Percentiles rank a stretch among this genome's conserved stretches.
Evolutionary conservation across 108 stramenopile species (phyloP).

Genomic region (Nitzschia sp.): DNA sequence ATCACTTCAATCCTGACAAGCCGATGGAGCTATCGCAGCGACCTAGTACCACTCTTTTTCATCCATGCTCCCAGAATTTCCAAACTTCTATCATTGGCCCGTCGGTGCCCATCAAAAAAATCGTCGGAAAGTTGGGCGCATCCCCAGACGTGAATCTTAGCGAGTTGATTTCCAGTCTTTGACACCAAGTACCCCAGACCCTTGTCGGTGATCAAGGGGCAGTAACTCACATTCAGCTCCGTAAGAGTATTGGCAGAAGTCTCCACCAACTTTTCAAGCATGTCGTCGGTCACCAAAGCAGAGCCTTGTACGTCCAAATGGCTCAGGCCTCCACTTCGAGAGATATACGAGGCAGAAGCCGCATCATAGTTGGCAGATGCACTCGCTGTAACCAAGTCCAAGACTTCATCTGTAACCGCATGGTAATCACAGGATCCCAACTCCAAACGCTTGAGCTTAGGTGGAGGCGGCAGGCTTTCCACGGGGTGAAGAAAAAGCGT

Average conservation of each 20-base stretch:
- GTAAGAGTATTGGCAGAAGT: conserved; percentile 54
- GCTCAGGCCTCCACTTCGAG: conserved; percentile 38
- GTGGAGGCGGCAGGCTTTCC: conserved; percentile 62
- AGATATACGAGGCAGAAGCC: not conserved
- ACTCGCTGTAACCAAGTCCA: conserved; percentile 50
- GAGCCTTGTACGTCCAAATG: conserved; percentile 50
- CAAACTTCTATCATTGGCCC: conserved; percentile 61
- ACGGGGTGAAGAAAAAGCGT: conserved; percentile 70
- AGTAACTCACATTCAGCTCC: conserved; percentile 76
- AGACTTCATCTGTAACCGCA: conserved; percentile 70
- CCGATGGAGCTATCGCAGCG: conserved; percentile 25
- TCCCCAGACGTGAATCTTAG: conserved; percentile 76
- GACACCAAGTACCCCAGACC: conserved; percentile 82
- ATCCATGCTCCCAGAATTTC: conserved; percentile 85
- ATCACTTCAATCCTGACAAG: too few species aligned
- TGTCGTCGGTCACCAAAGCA: conserved; percentile 44
- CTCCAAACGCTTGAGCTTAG: conserved; percentile 62
- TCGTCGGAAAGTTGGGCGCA: conserved; percentile 73
- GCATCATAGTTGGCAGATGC: conserved; percentile 40
- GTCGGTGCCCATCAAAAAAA: conserved; percentile 80
- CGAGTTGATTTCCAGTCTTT: conserved; percentile 56
- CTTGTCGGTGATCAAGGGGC: conserved; percentile 61
- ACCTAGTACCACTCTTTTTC: conserved; percentile 64
- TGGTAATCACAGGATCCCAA: conserved; percentile 59
- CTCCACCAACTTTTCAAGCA: conserved; percentile 69